phyloP scores from a whole-genome alignment of 2,329 filamentous ascomycete species.

The Phyllachora maydis region DNA sequence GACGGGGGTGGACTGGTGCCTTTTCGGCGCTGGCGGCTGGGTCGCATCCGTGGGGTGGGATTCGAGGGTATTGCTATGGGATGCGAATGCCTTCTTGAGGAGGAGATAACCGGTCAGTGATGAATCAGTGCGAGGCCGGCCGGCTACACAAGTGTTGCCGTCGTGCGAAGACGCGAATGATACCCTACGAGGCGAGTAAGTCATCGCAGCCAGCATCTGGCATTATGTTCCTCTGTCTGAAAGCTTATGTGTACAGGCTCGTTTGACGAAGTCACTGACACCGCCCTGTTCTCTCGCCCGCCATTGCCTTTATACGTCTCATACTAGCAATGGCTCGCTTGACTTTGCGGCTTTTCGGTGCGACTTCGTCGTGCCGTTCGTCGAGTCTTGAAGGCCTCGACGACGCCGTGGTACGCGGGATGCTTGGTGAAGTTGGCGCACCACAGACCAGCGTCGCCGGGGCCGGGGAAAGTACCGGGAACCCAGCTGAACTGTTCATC shows the following conservation, averaged over 20 bases:
- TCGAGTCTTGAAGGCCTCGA: too few relatives aligned
- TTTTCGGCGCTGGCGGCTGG: constrained; percentile 92
- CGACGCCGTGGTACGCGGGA: constrained; percentile 11
- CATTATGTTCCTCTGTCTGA: too few relatives aligned
- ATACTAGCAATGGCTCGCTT: too few relatives aligned
- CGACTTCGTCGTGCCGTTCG: too few relatives aligned
- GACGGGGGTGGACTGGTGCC: constrained; percentile 91
- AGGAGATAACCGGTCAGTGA: constrained; percentile 5
- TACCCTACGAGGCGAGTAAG: background rate
- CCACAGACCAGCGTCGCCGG: constrained; percentile 18
- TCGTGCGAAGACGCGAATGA: constrained; percentile 1
- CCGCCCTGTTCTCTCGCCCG: too few relatives aligned
- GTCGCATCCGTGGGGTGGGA: constrained; percentile 92
- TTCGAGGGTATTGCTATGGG: constrained; percentile 78
- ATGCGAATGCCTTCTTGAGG: constrained; percentile 38
- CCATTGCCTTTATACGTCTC: too few relatives aligned
- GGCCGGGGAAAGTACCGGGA: constrained; percentile 15
- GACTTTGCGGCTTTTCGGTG: too few relatives aligned
- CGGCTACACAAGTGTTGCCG: too few relatives aligned
- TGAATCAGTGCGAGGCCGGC: background rate
- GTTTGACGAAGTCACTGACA: too few relatives aligned
- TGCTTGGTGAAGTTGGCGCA: constrained; percentile 16
- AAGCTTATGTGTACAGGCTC: too few relatives aligned
- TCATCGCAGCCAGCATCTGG: too few relatives aligned
- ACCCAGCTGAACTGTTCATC: constrained; percentile 14